Conservation (phyloP, 176 grass and related monocot genomes). For the Bolboschoenus planiculmis region DNA sequence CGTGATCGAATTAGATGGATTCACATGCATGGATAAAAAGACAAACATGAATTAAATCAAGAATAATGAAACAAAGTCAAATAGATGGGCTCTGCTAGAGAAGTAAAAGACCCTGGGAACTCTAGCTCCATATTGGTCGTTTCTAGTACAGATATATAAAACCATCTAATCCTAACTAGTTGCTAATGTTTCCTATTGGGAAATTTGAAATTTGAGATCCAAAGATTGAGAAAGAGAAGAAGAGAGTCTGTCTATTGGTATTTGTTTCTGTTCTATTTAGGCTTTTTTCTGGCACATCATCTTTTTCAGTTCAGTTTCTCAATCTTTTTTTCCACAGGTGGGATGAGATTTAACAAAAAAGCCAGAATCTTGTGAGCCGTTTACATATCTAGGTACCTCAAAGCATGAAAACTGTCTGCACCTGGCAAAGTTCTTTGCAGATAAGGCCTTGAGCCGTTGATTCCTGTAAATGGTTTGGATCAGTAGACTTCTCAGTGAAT, state of each 20-base stretch:
- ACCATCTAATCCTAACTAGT: not conserved
- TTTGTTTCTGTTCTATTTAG: not conserved
- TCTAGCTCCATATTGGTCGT: not conserved
- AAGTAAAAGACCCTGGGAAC: not conserved
- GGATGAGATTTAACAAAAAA: not conserved
- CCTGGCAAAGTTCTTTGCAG: not conserved
- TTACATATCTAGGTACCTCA: not conserved
- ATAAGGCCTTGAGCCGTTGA: not conserved
- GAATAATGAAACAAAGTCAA: not conserved
- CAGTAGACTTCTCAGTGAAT: not conserved
- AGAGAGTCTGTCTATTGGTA: not conserved
- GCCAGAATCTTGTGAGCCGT: not conserved
- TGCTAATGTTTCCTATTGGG: not conserved
- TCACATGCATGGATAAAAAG: not conserved
- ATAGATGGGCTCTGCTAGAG: not conserved
- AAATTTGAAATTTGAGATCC: not conserved
- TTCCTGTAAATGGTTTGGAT: not conserved
- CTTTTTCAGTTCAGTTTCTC: not conserved
- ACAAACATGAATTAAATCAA: not conserved
- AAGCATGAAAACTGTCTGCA: not conserved
- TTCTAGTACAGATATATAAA: not conserved
- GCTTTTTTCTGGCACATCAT: not conserved
- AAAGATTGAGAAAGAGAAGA: not conserved
- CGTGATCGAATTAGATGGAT: not conserved
- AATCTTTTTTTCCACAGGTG: not conserved